A percentile compares a stretch with the other conserved stretches of the same genome.
These are phyloP conservation scores for Neurospora cerealis DNA, from an alignment of 495 filamentous ascomycete species.

Conservation along the genomic window DNA sequence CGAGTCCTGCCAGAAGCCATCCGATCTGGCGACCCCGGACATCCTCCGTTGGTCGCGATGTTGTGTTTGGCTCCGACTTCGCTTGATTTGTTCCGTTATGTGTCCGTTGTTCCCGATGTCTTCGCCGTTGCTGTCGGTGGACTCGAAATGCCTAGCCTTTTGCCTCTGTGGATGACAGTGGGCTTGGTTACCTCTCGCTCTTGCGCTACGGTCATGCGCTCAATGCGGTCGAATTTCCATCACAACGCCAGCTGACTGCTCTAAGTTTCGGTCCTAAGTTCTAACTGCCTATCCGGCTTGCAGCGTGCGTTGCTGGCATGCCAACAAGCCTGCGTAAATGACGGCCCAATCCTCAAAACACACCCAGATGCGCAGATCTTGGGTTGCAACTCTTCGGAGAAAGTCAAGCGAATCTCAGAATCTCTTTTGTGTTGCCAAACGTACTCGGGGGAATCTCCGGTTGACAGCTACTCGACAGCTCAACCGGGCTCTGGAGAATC, in stretches of 20 bases:
- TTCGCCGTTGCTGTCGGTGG: background rate
- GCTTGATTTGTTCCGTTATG: background rate
- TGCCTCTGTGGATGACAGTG: background rate
- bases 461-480: background rate
- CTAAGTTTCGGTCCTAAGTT: background rate
- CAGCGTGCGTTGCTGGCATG: background rate
- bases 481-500: background rate
- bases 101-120: background rate
- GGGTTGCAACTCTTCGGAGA: background rate
- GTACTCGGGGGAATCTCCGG: background rate
- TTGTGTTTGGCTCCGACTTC: background rate
- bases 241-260: background rate
- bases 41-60: background rate
- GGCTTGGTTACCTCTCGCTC: background rate
- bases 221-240: background rate
- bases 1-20: background rate
- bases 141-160: background rate
- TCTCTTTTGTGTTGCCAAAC: background rate
- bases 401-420: background rate
- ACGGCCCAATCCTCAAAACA: background rate
- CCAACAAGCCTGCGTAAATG: background rate
- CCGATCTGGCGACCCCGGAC: background rate
- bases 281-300: background rate
- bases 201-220: background rate
- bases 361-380: background rate